Conservation (phyloP, 2,329 filamentous ascomycete species). For the Clarireedia paspali region DNA sequence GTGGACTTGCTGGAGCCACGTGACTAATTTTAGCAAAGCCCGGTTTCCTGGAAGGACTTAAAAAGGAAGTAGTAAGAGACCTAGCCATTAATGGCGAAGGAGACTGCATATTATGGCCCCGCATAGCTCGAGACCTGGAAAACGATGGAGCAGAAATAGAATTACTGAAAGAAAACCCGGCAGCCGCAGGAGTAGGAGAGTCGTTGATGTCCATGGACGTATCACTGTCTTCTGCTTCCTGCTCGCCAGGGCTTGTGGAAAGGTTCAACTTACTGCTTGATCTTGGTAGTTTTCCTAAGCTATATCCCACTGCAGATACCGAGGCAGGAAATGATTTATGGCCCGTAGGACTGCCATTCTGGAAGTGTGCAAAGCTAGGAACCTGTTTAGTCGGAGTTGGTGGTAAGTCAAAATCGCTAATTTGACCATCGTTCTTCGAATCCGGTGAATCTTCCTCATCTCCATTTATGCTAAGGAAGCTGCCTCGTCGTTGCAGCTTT, state of each 20-base stretch:
- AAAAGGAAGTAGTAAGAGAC: slow-evolving; percentile 26
- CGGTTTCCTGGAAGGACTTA: slow-evolving; percentile 29
- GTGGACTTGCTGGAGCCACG: slow-evolving; percentile 52
- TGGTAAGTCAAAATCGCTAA: slow-evolving; percentile 67
- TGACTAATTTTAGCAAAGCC: slow-evolving; percentile 45
- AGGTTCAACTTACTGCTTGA: slow-evolving; percentile 31
- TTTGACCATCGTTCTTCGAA: slow-evolving; percentile 50
- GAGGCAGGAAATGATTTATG: slow-evolving; percentile 22
- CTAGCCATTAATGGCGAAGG: slow-evolving; percentile 21
- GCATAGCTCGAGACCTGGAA: slow-evolving; percentile 30
- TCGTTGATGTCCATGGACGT: slow-evolving; percentile 25
- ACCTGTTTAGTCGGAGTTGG: slow-evolving; percentile 84
- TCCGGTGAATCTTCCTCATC: slow-evolving; percentile 48
- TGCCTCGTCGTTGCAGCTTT: slow-evolving; percentile 43
- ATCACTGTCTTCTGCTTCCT: slow-evolving; percentile 25
- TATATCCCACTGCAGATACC: slow-evolving; percentile 20
- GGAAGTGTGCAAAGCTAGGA: slow-evolving; percentile 27
- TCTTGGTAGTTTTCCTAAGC: slow-evolving; percentile 24
- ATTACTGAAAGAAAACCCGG: slow-evolving; percentile 29
- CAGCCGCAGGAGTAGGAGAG: slow-evolving; percentile 29
- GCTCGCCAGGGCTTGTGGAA: slow-evolving; percentile 23
- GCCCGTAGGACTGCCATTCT: slow-evolving; percentile 26
- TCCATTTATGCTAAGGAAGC: slow-evolving; percentile 73
- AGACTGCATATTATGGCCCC: slow-evolving; percentile 25
- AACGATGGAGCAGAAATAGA: slow-evolving; percentile 35